Evolutionary conservation across 1,284 basidiomycete genomes (phyloP), one percentile per base, ranked within the genome.

Genomic region (Retiboletus flavoniger): DNA sequence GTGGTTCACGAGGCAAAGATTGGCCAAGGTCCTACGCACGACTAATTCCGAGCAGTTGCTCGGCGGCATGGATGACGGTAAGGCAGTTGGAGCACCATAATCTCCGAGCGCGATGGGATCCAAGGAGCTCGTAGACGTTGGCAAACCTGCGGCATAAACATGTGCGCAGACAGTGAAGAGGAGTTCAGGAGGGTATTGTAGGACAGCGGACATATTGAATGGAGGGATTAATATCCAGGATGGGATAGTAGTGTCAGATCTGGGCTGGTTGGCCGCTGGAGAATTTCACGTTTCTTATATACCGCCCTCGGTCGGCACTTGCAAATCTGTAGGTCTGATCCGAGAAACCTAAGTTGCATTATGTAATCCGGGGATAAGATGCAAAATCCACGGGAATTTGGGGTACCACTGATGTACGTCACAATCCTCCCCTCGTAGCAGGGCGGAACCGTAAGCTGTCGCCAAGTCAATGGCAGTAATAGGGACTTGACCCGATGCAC

Each of bases 21-120:
- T 85, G 11, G 80, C 76, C 34, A 92, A 75, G 0, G 90, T 85
- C 53, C 71, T 75, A 24, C 88, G 81, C 13, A 83, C 75, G 28
- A 81, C 63, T 2, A 78, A 75, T 59, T 91, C 89, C 0, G 85
- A 73, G 83, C 84, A 90, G 65, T 81, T 79, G 7, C 80, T 72
- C 1, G 85, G 75, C 0, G 89, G 89, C 58, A 81, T 75, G 16
- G 89, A 83, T 0, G 88, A 87, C 1, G 89, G 90, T 26, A 85
- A 72, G 4, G 75, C 76, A 0, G 81, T 82, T 1, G 90, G 89
- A 17, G 76, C 67, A 1, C 76, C 75, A 60, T 74, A 63, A 40
- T 79, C 74, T n/a, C 72, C 69, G 46, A 74, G 63, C 8, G 63
- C 47, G 26, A 85, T 74, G 17, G 90, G 90, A 65, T 92, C 89